phyloP scores from a whole-genome alignment of 306 rosid genomes.

The Trifolium pratense region DNA sequence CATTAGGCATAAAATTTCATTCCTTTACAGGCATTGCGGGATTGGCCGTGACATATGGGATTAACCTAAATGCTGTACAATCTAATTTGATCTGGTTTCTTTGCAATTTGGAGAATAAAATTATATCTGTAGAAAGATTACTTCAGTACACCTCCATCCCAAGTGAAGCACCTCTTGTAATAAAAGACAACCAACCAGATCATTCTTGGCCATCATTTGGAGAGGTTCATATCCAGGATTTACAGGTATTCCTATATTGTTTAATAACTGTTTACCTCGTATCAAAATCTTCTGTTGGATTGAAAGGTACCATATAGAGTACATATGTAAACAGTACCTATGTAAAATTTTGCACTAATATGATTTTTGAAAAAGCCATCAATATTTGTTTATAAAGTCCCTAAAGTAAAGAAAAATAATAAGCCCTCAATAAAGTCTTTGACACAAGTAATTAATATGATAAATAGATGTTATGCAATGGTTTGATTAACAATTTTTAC shows the following conservation, averaged over 20 bases:
- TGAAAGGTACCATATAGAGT: not conserved
- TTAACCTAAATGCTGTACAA: conserved; percentile 63
- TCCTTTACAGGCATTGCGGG: conserved; percentile 44
- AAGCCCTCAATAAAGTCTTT: no score
- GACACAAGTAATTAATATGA: not conserved
- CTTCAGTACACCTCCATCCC: conserved; percentile 71
- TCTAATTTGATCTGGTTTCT: conserved; percentile 54
- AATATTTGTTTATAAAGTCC: no score
- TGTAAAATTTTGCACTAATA: not conserved
- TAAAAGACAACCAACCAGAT: conserved; percentile 64
- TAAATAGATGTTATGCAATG: not conserved
- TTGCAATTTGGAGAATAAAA: conserved; percentile 69
- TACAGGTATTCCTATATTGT: conserved; percentile 54
- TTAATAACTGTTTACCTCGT: not conserved
- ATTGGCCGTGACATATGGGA: conserved; percentile 87
- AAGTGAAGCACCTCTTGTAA: conserved; percentile 76
- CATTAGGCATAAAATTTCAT: not conserved
- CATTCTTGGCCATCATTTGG: conserved; percentile 73
- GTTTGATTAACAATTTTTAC: not conserved
- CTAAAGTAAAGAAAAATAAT: no score
- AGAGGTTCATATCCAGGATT: conserved; percentile 67
- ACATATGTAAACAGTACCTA: no score
- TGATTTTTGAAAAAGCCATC: not conserved
- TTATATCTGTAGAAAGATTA: conserved; percentile 86
- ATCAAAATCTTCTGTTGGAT: not conserved